Evolutionary conservation across 2,329 filamentous ascomycete genomes (phyloP), one percentile per base, ranked within the genome.

Genomic region (Neonectria coccinea): DNA sequence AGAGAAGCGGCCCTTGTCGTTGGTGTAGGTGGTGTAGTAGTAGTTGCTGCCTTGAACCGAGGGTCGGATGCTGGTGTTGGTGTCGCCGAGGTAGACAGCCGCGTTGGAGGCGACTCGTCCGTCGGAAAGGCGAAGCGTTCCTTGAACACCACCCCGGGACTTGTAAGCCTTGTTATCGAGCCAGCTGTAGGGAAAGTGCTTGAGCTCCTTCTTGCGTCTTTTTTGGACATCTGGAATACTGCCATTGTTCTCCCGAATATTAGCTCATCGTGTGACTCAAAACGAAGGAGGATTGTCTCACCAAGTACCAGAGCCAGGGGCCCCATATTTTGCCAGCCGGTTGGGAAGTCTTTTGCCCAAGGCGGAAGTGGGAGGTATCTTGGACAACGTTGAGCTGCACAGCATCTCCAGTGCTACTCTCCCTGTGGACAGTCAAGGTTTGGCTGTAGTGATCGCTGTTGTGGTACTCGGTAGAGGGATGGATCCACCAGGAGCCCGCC

Each of bases 31-130:
- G 12, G 63, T 65, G 25, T 65, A 65, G 42, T 65, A 62, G 2
- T 65, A 65, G 42, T 62, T 59, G 39, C 71, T 73, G 29, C 73
- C 73, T 47, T 74, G 71, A 3, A 65, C 18, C 16, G 63, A 65
- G 29, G 63, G 63, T 12, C 63, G 63, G 16, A 36, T 55, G 11
- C 41, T 36, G 8, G 59, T 65, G 16, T 65, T 33, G 2, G 48
- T 22, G 11, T 65, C 63, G 1, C 63, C 63, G 1, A 65, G 63
- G 33, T 48, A 65, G 20, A 65, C 54, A 18, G 63, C 63, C 29
- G 63, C 54, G 18, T 65, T 50, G 14, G 63, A 58, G 11, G 63
- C 63, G 14, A 36, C 39, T 27, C 63, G 63, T 16, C 63, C 63
- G 27, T 65, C 63, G 18, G 63, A 65, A 47, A 65, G 63, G 18